Evolutionary conservation across 2,329 filamentous ascomycete genomes (phyloP), one percentile per base, ranked within the genome.

Genomic region (Curvularia eragrostidis): DNA sequence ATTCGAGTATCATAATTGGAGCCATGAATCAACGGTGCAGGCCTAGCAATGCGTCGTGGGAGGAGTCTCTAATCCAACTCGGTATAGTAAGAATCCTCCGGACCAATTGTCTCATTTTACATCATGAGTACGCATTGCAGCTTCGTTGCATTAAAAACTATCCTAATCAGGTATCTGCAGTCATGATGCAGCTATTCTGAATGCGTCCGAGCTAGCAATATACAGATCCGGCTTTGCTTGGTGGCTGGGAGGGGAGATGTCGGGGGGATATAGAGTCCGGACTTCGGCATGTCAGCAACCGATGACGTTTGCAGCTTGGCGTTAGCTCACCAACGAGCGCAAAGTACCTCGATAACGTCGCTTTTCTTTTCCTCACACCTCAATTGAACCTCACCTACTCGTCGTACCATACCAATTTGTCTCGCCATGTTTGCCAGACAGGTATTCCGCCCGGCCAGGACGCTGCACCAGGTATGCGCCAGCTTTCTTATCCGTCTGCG

Each of bases 371-470:
- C 24, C 28, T 49, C 41, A 18, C 34, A 51, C 39, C 43, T 49
- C 49, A 57, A 54, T 52, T 53, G 52, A 55, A 52, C 61, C 46
- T 48, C 54, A 34, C 54, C 52, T 36, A 50, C 51, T 58, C 48
- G 48, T 47, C 19, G 13, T 42, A 32, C 36, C 41, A 36, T 41
- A 61, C 43, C 63, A 65, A 76, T 73, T 73, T 52, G 64, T 71
- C 54, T 54, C 69, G 71, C 55, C 49, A 81, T 81, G 79, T 80
- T 80, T 63, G 73, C 79, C 10, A 74, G 76, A 68, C 78, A 78
- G 60, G 64, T 76, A 54, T 76, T 80, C 68, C 75, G 78, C 52
- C 78, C 78, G 44, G 78, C 77, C 48, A 73, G 73, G 62, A 68
- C 74, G 62, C 70, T 80, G 67, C 74, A 73, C 34, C 75, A 74